These are phyloP conservation scores for Grosmannia huntii DNA, from an alignment of 2,329 filamentous ascomycete species.

Conservation along the genomic window DNA sequence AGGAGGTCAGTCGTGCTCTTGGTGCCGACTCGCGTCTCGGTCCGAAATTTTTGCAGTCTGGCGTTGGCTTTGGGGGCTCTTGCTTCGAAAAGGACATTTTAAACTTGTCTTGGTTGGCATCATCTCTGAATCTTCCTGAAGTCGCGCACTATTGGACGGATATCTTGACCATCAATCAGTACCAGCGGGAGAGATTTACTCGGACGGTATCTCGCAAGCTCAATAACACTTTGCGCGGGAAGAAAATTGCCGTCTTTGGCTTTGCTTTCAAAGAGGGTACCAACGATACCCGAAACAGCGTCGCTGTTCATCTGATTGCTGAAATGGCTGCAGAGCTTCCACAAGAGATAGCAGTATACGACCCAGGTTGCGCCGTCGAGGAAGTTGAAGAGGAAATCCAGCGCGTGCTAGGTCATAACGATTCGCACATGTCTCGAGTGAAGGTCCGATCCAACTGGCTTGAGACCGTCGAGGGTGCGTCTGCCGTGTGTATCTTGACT, in stretches of 20 bases:
- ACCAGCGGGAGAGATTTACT: conserved; percentile 1
- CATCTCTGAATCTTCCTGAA: background rate
- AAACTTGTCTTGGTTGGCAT: conserved; percentile 1
- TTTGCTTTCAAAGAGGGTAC: conserved; percentile 5
- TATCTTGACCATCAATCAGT: conserved; percentile 1
- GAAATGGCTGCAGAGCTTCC: conserved; percentile 1
- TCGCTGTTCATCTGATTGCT: conserved; percentile 2
- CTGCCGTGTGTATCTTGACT: conserved; percentile 1
- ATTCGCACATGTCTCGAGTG: background rate
- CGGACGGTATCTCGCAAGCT: conserved; percentile 1
- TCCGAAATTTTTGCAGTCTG: background rate
- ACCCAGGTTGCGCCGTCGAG: background rate
- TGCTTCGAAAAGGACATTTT: conserved; percentile 6
- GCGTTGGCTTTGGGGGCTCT: conserved; percentile 3
- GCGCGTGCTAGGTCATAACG: background rate
- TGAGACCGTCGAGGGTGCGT: background rate
- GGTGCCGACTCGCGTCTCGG: conserved; percentile 4
- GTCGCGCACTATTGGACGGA: conserved; percentile 1
- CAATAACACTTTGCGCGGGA: conserved; percentile 1
- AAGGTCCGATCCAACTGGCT: background rate
- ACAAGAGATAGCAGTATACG: conserved; percentile 1
- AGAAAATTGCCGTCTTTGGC: conserved; percentile 3
- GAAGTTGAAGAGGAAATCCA: conserved; percentile 3
- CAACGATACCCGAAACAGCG: conserved; percentile 5
- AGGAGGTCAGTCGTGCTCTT: conserved; percentile 1